phyloP scores from a whole-genome alignment of 352 stramenopile species.

The Pythium periplocum region DNA sequence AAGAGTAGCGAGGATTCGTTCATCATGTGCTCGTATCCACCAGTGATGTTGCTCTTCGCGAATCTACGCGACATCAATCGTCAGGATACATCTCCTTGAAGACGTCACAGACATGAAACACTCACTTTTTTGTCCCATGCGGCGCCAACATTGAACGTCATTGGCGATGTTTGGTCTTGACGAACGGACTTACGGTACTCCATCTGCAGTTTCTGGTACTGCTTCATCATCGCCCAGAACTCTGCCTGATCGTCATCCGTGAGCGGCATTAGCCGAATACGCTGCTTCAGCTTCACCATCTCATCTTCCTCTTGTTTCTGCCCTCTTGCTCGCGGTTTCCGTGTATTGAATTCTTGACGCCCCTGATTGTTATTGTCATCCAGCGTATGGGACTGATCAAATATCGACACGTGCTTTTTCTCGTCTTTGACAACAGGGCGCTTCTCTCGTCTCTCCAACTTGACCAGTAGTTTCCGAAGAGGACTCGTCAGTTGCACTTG shows the following conservation, averaged over 20 bases:
- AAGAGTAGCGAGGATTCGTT: slow-evolving; percentile 22
- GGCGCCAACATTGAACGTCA: slow-evolving; percentile 56
- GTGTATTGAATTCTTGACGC: neutral
- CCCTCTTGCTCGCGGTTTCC: neutral
- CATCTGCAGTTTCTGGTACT: slow-evolving; percentile 37
- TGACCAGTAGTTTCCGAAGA: slow-evolving; percentile 5
- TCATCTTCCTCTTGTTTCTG: slow-evolving; percentile 22
- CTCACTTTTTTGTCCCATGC: slow-evolving; percentile 44
- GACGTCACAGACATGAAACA: neutral
- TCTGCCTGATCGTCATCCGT: slow-evolving; percentile 28
- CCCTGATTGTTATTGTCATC: slow-evolving; percentile 1
- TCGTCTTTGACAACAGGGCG: slow-evolving; percentile 1
- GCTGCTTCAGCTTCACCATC: slow-evolving; percentile 40
- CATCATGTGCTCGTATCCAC: slow-evolving; percentile 35
- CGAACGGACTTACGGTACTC: slow-evolving; percentile 24
- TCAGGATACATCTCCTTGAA: too few species aligned
- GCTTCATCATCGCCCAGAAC: slow-evolving; percentile 43
- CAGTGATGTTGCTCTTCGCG: slow-evolving; percentile 33
- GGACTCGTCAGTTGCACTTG: neutral
- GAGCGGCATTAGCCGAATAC: slow-evolving; percentile 30
- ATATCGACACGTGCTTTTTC: slow-evolving; percentile 9
- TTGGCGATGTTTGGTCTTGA: slow-evolving; percentile 28
- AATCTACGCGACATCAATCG: slow-evolving; percentile 17
- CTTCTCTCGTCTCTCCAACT: slow-evolving; percentile 5
- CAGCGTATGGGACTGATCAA: slow-evolving; percentile 6